Percentiles rank a stretch among this genome's conserved stretches.
Evolutionary conservation across 345 rosid genomes (phyloP).

Genomic region (Litchi chinensis): DNA sequence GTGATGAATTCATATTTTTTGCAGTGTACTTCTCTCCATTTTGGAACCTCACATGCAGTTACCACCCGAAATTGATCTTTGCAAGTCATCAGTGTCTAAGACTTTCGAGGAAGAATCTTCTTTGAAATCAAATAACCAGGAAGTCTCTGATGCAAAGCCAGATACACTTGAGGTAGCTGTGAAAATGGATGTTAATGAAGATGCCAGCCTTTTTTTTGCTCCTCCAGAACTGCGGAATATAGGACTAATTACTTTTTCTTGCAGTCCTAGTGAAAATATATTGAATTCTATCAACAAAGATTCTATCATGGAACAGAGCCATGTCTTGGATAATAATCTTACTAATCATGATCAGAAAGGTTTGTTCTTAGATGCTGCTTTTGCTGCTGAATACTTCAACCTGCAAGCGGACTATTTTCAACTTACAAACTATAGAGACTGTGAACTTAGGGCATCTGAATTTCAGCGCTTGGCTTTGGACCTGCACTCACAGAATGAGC

Average conservation of each 20-base stretch:
- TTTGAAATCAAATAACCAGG: slow-evolving; percentile 43
- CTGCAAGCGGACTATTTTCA: slow-evolving; percentile 71
- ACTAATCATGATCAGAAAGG: slow-evolving; percentile 37
- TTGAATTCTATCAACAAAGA: slow-evolving; percentile 36
- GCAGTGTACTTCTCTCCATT: slow-evolving; percentile 83
- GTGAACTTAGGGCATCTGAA: slow-evolving; percentile 81
- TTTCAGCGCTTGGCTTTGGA: slow-evolving; percentile 72
- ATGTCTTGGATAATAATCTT: slow-evolving; percentile 31
- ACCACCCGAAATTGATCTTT: slow-evolving; percentile 75
- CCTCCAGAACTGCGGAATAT: slow-evolving; percentile 59
- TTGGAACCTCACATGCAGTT: slow-evolving; percentile 74
- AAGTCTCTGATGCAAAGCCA: slow-evolving; percentile 50
- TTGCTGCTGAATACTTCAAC: slow-evolving; percentile 55
- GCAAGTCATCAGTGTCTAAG: slow-evolving; percentile 49
- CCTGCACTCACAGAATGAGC: slow-evolving; percentile 54
- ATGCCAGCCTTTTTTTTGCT: slow-evolving; percentile 58
- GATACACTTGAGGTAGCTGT: slow-evolving; percentile 47
- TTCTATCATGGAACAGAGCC: slow-evolving; percentile 39
- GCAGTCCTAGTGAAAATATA: slow-evolving; percentile 30
- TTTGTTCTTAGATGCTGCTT: slow-evolving; percentile 57
- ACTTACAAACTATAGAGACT: slow-evolving; percentile 59
- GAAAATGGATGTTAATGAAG: slow-evolving; percentile 59
- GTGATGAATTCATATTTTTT: slow-evolving; percentile 25
- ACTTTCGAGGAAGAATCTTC: slow-evolving; percentile 45
- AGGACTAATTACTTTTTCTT: slow-evolving; percentile 41